phyloP scores from a whole-genome alignment of 139 green algal genomes.

The Chlorella sp. region DNA sequence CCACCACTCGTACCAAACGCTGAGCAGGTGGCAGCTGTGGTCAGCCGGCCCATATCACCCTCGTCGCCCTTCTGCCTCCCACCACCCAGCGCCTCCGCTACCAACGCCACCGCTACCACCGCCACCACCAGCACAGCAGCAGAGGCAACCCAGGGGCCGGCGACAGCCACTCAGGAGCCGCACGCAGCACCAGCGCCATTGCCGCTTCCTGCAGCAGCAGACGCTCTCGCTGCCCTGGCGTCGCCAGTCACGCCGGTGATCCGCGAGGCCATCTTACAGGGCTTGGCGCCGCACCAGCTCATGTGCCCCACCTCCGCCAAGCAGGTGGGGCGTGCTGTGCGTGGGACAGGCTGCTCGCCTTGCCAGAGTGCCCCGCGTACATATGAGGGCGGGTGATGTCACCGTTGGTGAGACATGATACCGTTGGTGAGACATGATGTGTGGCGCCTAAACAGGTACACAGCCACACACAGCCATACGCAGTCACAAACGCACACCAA shows the following conservation, averaged over 20 bases:
- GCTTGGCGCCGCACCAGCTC: conserved; percentile 18
- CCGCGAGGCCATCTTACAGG: not conserved
- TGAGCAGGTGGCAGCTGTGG: not conserved
- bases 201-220: not conserved
- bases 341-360: not conserved
- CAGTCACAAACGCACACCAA: not conserved
- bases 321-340: not conserved
- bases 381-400: not conserved
- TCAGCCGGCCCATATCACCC: too few species aligned
- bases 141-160: conserved; percentile 48
- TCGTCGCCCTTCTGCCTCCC: too few species aligned
- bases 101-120: not conserved
- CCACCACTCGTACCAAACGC: not conserved
- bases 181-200: not conserved
- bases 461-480: not conserved
- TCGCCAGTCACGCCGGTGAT: conserved; percentile 21
- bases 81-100: not conserved
- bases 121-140: conserved; percentile 20
- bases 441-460: not conserved
- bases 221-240: not conserved
- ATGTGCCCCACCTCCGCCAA: conserved; percentile 45
- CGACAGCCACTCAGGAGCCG: conserved; percentile 52
- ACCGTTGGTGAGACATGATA: not conserved
- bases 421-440: not conserved
- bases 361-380: not conserved